These are phyloP conservation scores for Tylopilus cervinicoccineus DNA, from an alignment of 768 basidiomycete species.

Conservation along the genomic window DNA sequence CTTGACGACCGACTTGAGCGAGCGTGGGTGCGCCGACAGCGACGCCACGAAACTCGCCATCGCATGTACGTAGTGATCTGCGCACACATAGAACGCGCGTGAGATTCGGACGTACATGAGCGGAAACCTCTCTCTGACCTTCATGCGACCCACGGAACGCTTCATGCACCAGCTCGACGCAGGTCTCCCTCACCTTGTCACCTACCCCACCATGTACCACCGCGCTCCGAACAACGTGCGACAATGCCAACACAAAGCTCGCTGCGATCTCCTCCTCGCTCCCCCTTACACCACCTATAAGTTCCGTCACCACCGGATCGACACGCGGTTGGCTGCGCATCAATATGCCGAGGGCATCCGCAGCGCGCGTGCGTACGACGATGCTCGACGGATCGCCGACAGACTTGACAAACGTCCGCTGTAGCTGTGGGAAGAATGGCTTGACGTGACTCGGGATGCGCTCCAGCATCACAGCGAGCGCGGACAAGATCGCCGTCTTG, in stretches of 20 bases:
- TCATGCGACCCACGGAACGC: slow-evolving; percentile 72
- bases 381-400: slow-evolving; percentile 74
- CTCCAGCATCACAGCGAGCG: slow-evolving; percentile 80
- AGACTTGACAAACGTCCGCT: slow-evolving; percentile 94
- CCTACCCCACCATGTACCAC: slow-evolving; percentile 62
- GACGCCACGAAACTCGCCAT: slow-evolving; percentile 60
- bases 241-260: slow-evolving; percentile 73
- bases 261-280: slow-evolving; percentile 70
- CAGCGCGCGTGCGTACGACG: slow-evolving; percentile 78
- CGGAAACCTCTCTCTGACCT: slow-evolving; percentile 37
- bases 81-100: not conserved
- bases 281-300: slow-evolving; percentile 57
- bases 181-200: slow-evolving; percentile 65
- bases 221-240: slow-evolving; percentile 68
- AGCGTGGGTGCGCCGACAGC: slow-evolving; percentile 57
- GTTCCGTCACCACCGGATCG: slow-evolving; percentile 91
- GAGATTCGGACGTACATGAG: not conserved
- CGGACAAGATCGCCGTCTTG: slow-evolving; percentile 86
- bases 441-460: slow-evolving; percentile 87
- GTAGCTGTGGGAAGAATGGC: slow-evolving; percentile 98
- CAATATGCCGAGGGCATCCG: slow-evolving; percentile 78
- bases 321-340: slow-evolving; percentile 90
- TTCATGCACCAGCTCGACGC: slow-evolving; percentile 72
- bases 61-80: slow-evolving; percentile 69
- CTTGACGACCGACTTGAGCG: slow-evolving; percentile 65